These are phyloP conservation scores for Medicago lupulina DNA, from an alignment of 306 rosid species.

Conservation along the genomic window DNA sequence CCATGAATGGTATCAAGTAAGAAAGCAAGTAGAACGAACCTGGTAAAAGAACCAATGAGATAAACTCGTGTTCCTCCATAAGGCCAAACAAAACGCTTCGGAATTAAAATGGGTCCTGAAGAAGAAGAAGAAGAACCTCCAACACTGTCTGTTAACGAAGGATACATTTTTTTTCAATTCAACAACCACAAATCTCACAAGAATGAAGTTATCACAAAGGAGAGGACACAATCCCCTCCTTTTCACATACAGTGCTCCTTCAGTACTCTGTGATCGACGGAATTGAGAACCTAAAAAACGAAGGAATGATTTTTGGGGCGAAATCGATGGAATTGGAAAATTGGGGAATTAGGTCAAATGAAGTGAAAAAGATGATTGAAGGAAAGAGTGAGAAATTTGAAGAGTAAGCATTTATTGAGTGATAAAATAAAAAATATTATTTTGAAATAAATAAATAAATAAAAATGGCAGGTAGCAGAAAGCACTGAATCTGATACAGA, in stretches of 20 bases:
- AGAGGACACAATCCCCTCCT: slow-evolving; percentile 60
- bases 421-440: not conserved
- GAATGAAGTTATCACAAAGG: slow-evolving; percentile 10
- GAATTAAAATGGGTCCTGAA: slow-evolving; percentile 60
- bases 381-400: not conserved
- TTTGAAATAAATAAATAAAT: not conserved
- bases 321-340: slow-evolving; percentile 20
- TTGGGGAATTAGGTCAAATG: slow-evolving; percentile 46
- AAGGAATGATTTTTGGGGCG: slow-evolving; percentile 39
- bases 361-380: not conserved
- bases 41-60: slow-evolving; percentile 73
- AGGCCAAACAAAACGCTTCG: slow-evolving; percentile 74
- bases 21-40: slow-evolving; percentile 52
- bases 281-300: slow-evolving; percentile 50
- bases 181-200: slow-evolving; percentile 4
- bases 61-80: slow-evolving; percentile 78
- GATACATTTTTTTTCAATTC: slow-evolving; percentile 59
- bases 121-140: slow-evolving; percentile 32
- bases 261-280: slow-evolving; percentile 37
- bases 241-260: slow-evolving; percentile 64
- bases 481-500: slow-evolving; percentile 8
- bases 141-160: slow-evolving; percentile 56
- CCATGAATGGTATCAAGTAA: not conserved
- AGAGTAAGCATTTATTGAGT: slow-evolving; percentile 18
- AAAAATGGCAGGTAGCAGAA: slow-evolving; percentile 1